Base-by-base conservation (phyloP, 108 stramenopile genomes). In the Skeletonema menzelii region DNA sequence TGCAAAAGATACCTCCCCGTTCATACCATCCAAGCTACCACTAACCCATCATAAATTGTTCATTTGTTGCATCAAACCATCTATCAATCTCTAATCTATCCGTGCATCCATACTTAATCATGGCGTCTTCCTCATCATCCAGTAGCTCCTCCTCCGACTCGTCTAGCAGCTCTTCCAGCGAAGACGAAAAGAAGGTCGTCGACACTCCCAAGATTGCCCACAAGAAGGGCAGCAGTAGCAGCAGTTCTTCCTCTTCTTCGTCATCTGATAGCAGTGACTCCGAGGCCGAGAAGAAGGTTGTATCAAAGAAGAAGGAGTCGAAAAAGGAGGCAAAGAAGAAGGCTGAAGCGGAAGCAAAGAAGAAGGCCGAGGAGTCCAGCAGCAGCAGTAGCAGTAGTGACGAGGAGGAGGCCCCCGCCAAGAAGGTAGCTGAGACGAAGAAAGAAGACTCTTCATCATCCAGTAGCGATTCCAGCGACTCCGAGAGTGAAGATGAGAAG, bases 401-500 rank as follows among this genome's bases (percentile, higher is more conserved):
- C 4, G 70, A 53, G 17, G 56, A 70, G 0, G 26, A 68, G 28
- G 47, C 34, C 20, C 19, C 61, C 15, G 34, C 13, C 34, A 72
- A 81, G 69, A 69, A 75, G 73, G 72, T 65, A 49, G 67, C 40
- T 37, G 75, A 77, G 27, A 65, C 80, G 35, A 85, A 85, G 63
- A 83, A 85, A 53, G 44, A 69, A 7, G 59, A 63, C 19, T 34
- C 30, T 24, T 62, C 63, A 15, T 77, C 77, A 14, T 73, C 72
- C 12, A 77, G 76, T 35, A 65, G 65, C 27, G 69, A 71, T 67
- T 32, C 30, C 40, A 42, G 40, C n/a, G 40, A 42, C 4, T 69
- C 75, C 22, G 75, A 83, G 5, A 75, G 80, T 22, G 82, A 85
- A 32, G 74, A 83, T 26, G 75, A 84, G 22, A 72, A 62, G 38